A percentile compares a stretch with the other conserved stretches of the same genome.
These are phyloP conservation scores for Ophiocordyceps robertsii DNA, from an alignment of 2,329 filamentous ascomycete species.

Conservation along the genomic window DNA sequence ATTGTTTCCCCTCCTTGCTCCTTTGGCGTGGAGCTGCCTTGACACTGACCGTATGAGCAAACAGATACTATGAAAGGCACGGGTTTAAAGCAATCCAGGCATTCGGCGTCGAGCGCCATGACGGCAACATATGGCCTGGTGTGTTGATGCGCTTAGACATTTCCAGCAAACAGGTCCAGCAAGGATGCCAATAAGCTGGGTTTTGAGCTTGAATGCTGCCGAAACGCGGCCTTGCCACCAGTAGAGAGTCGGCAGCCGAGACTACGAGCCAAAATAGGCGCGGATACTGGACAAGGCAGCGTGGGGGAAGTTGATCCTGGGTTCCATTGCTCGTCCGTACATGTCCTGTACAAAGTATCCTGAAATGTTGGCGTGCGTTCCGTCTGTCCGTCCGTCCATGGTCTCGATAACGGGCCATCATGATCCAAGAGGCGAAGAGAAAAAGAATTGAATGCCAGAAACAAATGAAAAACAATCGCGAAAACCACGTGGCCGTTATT, in stretches of 20 bases:
- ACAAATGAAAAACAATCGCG: background rate
- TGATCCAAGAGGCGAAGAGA: too few species aligned
- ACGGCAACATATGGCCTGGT: background rate
- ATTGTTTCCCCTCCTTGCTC: background rate
- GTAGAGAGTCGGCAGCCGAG: too few species aligned
- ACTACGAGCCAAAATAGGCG: too few species aligned
- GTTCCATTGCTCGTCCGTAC: too few species aligned
- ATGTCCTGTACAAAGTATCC: too few species aligned
- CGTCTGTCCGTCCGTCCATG: too few species aligned
- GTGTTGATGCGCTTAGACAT: background rate
- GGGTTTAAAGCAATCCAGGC: background rate
- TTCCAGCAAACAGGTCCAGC: background rate
- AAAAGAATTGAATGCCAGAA: too few species aligned
- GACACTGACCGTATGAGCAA: background rate
- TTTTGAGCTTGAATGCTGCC: background rate
- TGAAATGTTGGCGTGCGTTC: too few species aligned
- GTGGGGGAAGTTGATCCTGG: too few species aligned
- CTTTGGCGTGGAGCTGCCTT: background rate
- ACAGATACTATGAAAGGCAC: background rate
- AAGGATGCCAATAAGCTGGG: background rate
- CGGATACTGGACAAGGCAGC: too few species aligned
- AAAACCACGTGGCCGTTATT: background rate
- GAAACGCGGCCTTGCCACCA: too few species aligned
- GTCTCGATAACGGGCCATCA: too few species aligned
- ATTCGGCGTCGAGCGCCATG: background rate